Conservation (phyloP, 2,329 filamentous ascomycete species). For the Phyllosticta citribraziliensis region DNA sequence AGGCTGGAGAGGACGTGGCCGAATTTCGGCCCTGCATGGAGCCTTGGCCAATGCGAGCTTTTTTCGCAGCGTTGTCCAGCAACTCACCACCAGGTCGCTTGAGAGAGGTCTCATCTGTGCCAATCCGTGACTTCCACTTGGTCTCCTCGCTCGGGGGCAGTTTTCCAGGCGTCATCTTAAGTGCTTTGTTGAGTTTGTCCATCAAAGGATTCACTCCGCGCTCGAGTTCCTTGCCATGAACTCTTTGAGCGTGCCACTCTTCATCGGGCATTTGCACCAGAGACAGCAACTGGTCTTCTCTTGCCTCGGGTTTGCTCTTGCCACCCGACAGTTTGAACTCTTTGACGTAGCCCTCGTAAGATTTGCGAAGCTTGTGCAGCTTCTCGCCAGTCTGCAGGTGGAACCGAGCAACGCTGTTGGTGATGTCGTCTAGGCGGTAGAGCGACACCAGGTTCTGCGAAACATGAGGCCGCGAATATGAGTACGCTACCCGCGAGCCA, state of each 20-base stretch:
- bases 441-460: conserved; percentile 50
- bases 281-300: conserved; percentile 22
- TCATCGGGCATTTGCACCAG: conserved; percentile 31
- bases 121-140: conserved; percentile 35
- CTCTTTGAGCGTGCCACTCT: conserved; percentile 30
- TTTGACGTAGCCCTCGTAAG: conserved; percentile 45
- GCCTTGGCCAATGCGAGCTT: conserved; percentile 15
- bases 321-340: conserved; percentile 37
- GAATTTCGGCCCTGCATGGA: conserved; percentile 17
- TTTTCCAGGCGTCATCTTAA: conserved; percentile 34
- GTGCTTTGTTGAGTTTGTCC: conserved; percentile 30
- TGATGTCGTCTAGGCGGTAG: conserved; percentile 47
- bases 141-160: conserved; percentile 32
- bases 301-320: conserved; percentile 35
- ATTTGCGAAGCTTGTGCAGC: conserved; percentile 51
- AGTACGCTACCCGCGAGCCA: conserved; percentile 22
- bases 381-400: conserved; percentile 56
- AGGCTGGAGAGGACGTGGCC: conserved; percentile 28
- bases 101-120: conserved; percentile 31
- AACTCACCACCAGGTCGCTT: conserved; percentile 15
- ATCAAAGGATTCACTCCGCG: conserved; percentile 17
- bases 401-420: conserved; percentile 48
- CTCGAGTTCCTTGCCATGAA: conserved; percentile 31
- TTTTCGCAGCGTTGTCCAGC: conserved; percentile 16
- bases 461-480: conserved; percentile 45